Base-by-base conservation (phyloP, 2,329 filamentous ascomycete species). In the Neurospora sp. region DNA sequence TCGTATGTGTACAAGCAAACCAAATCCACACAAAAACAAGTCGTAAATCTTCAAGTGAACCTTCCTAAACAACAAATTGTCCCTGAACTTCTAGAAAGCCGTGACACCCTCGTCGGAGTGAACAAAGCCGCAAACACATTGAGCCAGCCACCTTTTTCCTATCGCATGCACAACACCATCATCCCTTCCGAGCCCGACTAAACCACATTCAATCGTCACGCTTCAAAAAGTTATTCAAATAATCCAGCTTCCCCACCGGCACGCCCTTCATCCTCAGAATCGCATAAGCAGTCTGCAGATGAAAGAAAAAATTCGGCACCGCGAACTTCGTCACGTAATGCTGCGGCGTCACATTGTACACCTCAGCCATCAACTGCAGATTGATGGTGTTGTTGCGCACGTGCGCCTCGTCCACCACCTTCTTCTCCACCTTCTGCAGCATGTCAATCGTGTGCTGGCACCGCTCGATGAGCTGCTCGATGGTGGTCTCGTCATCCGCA, bases 251-350 rank as follows among this genome's bases (percentile, higher is more conserved):
- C 11, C 87, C 87, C 38, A 91, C 28, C 1, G 82, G 82, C 15
- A 89, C 85, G 0, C 87, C 88, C 77, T 85, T 82, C 66, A 79
- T 80, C 67, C 88, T 80, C 74, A 90, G 75, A 67, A 91, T 84
- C 2, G 77, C 80, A 77, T 90, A 90, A 7, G 84, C 83, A 6
- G 82, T 87, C 33, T 79, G 82, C 4, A 85, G 71, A 74, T 90
- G 89, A 76, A 90, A 90, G 77, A 82, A 88, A 74, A 89, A 82
- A 76, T 90, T 89, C 13, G 87, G 87, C 46, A 89, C 70, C 3
- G 78, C 81, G 75, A 82, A 84, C 2, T 76, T 76, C 19, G 80
- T 72, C 6, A 86, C 74, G 70, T 86, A 88, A 0, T 78, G 77
- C 67, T 74, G 72, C 46, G 70, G 73, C 15, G 72, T 70, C 23